Percentiles rank a stretch among this genome's conserved stretches.
These are phyloP conservation scores for Globisporangium nunn DNA, from an alignment of 352 stramenopile species.

Conservation along the genomic window DNA sequence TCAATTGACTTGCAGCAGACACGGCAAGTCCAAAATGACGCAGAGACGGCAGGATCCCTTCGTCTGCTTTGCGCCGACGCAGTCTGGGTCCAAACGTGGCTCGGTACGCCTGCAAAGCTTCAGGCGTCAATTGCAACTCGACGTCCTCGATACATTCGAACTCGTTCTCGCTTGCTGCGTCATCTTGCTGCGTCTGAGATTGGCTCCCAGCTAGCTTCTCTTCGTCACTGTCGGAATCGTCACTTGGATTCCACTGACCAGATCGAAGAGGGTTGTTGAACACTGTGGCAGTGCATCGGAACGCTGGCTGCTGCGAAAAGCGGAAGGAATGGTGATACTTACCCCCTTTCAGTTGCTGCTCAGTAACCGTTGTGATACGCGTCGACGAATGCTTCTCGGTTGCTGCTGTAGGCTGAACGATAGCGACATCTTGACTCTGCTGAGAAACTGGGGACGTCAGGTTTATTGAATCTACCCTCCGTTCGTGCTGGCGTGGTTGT, in stretches of 20 bases:
- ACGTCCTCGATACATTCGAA: constrained; percentile 16
- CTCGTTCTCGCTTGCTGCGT: constrained; percentile 6
- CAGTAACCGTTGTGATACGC: background rate
- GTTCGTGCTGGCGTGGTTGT: background rate
- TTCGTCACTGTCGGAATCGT: constrained; percentile 47
- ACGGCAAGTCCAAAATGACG: constrained; percentile 7
- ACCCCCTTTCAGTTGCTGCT: background rate
- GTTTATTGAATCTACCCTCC: background rate
- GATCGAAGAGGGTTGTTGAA: constrained; percentile 32
- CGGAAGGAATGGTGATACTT: constrained; percentile 17
- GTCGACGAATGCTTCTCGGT: background rate
- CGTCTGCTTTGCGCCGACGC: background rate
- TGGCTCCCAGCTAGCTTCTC: background rate
- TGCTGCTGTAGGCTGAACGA: background rate
- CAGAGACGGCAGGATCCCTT: background rate
- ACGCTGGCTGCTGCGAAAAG: constrained; percentile 43
- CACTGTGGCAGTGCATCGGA: constrained; percentile 22
- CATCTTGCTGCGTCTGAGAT: background rate
- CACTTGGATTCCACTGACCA: constrained; percentile 29
- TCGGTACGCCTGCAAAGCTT: constrained; percentile 9
- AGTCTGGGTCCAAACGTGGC: constrained; percentile 5
- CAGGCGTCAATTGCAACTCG: constrained; percentile 8
- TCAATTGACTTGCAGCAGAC: constrained; percentile 3
- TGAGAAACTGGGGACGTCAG: background rate
- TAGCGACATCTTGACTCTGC: background rate